phyloP scores from a whole-genome alignment of 331 rosid species.

The Erythrophleum ivorense region DNA sequence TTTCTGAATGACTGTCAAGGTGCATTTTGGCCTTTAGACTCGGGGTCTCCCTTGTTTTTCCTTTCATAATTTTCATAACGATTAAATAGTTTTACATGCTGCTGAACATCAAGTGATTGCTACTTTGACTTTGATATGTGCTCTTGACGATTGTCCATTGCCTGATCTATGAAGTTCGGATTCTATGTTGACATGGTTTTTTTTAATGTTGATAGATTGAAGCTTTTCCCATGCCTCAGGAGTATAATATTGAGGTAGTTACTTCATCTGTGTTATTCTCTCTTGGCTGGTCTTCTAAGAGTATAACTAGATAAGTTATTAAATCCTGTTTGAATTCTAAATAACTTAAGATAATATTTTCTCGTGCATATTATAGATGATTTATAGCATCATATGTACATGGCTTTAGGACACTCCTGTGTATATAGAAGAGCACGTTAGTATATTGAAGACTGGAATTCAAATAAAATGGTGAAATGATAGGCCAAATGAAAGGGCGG shows the following conservation, averaged over 20 bases:
- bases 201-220: conserved; percentile 53
- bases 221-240: conserved; percentile 59
- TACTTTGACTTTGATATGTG: conserved; percentile 20
- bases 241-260: conserved; percentile 60
- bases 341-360: conserved; percentile 3
- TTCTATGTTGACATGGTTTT: conserved; percentile 32
- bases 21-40: not conserved
- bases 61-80: not conserved
- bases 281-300: conserved; percentile 17
- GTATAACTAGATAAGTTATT: conserved; percentile 9
- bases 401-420: not conserved
- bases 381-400: not conserved
- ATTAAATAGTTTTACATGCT: not conserved
- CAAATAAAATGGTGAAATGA: not conserved
- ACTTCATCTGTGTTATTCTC: conserved; percentile 24
- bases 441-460: conserved; percentile 11
- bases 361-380: conserved; percentile 8
- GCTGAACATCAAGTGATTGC: conserved; percentile 5
- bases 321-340: not conserved
- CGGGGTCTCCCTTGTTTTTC: conserved; percentile 2
- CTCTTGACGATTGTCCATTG: conserved; percentile 11
- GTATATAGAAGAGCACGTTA: not conserved
- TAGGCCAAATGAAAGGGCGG: not conserved
- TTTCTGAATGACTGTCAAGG: not conserved
- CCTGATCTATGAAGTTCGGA: not conserved